Conservation (phyloP, 352 stramenopile species). For the Pythium myriotylum region DNA sequence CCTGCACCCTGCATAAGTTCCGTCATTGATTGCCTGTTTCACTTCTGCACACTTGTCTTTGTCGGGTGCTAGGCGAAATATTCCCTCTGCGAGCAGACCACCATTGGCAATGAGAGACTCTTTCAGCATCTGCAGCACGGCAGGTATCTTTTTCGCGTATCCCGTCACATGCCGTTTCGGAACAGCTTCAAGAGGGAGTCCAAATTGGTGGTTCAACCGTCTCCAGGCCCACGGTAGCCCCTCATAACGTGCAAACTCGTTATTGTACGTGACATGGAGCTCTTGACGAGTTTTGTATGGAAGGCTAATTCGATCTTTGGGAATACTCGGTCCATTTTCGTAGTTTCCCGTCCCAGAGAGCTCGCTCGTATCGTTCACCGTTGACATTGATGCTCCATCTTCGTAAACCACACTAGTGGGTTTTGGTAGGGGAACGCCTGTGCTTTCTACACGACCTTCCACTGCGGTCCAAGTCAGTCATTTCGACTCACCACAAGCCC, state of each 20-base stretch:
- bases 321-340: not conserved
- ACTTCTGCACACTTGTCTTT: slow-evolving; percentile 53
- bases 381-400: slow-evolving; percentile 7
- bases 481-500: no score
- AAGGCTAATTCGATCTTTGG: slow-evolving; percentile 53
- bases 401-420: not conserved
- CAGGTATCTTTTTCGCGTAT: slow-evolving; percentile 69
- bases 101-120: slow-evolving; percentile 51
- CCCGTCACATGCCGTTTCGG: slow-evolving; percentile 59
- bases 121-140: slow-evolving; percentile 80
- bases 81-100: slow-evolving; percentile 54
- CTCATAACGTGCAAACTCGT: slow-evolving; percentile 66
- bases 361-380: slow-evolving; percentile 17
- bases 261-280: slow-evolving; percentile 79
- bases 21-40: slow-evolving; percentile 76
- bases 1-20: slow-evolving; percentile 51
- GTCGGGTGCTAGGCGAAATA: slow-evolving; percentile 82
- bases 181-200: slow-evolving; percentile 58
- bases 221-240: slow-evolving; percentile 68
- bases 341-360: slow-evolving; percentile 6
- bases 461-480: no score
- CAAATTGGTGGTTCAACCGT: slow-evolving; percentile 75
- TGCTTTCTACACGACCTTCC: no score
- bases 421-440: no score
- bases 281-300: slow-evolving; percentile 70